Conservation (phyloP, 208 protist genomes). For the Willaertia magna region DNA sequence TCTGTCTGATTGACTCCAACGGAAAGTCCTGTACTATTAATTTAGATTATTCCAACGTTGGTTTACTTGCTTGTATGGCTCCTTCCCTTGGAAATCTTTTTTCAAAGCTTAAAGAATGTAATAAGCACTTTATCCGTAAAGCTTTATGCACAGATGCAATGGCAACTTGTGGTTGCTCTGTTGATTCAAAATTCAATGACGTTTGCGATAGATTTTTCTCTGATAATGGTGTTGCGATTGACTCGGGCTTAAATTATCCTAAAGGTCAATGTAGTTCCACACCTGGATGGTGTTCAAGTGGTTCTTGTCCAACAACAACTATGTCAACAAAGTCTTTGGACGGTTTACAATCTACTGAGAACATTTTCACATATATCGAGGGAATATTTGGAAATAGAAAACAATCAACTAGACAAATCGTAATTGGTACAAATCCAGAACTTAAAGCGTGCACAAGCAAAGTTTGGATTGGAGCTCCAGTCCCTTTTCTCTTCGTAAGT, state of each 20-base stretch:
- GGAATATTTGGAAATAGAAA: too few species aligned
- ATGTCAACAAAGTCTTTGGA: too few species aligned
- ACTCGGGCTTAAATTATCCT: too few species aligned
- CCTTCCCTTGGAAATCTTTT: not conserved
- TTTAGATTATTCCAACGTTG: not conserved
- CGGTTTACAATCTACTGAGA: too few species aligned
- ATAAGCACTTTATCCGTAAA: not conserved
- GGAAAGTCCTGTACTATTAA: not conserved
- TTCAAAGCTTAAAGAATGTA: not conserved
- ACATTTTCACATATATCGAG: too few species aligned
- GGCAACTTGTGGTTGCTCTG: not conserved
- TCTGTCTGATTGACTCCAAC: not conserved
- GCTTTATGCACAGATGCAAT: not conserved
- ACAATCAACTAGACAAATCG: too few species aligned
- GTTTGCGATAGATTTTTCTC: not conserved
- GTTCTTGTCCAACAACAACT: not conserved
- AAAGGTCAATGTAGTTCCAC: too few species aligned
- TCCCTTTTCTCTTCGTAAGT: not conserved
- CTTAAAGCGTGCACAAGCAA: too few species aligned
- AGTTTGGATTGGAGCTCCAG: not conserved
- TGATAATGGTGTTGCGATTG: not conserved
- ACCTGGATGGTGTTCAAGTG: not conserved
- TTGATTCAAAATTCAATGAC: not conserved
- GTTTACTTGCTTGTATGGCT: not conserved
- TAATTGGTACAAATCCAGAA: too few species aligned